Base-by-base conservation (phyloP, 805 yeast species). In the Yarrowia sp. region DNA sequence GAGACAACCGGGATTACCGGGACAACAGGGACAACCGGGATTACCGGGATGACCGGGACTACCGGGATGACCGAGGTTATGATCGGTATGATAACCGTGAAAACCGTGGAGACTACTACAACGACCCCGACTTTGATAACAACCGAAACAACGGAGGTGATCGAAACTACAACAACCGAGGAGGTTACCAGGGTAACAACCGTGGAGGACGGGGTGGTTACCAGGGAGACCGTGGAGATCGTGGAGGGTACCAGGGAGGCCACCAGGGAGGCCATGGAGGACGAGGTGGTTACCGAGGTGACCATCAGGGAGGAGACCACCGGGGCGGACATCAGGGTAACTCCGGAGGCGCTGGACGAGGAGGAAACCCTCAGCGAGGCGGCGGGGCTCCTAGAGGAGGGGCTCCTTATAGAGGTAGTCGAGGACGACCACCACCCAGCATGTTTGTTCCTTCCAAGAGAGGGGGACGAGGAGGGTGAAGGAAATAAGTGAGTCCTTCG, bases 371-470 rank as follows among this genome's bases (percentile, higher is more conserved):
- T 6, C 33, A 24, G 9, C 58, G 58, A 10, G 58, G 58, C 38
- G 58, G 58, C 38, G 58, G 34, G 4, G n/a, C 43, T 9, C 24
- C 43, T 5, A 9, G 58, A 52, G 58, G 58, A 20, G 43, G 43
- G 8, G 58, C 58, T 38, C 58, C 58, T 19, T 38, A 38, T 15
- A 13, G 63, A 40, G 63, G 63, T 19, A 38, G 58, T 24, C 63
- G 47, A 2, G 47, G 63, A 9, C 43, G 46, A 4, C 47, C 63
- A 2, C 63, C 47, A 10, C 39, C 63, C n/a, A 55, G 63, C 38
- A 30, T 40, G 40, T 55, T 55, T 36, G 47, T 55, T 55, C 63
- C 63, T 30, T 40, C 63, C 13, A 55, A 55, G 9, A 12, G 13
- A 10, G 30, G 61, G 24, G 61, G 46, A 9, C 9, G 46, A 9